These are phyloP conservation scores for Talaromyces atroroseus DNA, from an alignment of 2,329 filamentous ascomycete genomes.

Conservation along the genomic window DNA sequence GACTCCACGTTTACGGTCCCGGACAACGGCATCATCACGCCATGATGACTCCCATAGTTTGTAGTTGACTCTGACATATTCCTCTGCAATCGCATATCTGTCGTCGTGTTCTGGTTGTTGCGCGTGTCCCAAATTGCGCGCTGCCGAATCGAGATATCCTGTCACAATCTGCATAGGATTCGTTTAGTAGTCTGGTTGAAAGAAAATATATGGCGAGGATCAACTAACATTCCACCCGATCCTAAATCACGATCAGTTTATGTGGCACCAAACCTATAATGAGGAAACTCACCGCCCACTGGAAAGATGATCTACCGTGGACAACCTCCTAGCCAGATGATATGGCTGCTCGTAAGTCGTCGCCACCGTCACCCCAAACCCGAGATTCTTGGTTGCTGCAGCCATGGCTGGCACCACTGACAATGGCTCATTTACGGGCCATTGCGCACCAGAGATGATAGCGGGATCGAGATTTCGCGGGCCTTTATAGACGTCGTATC, in stretches of 20 bases:
- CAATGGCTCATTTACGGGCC: conserved; percentile 66
- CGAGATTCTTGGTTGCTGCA: conserved; percentile 60
- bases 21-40: conserved; percentile 60
- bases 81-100: conserved; percentile 59
- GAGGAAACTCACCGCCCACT: conserved; percentile 48
- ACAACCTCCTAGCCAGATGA: conserved; percentile 59
- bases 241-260: conserved; percentile 22
- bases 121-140: conserved; percentile 55
- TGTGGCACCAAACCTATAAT: neutral
- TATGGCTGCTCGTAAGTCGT: conserved; percentile 67
- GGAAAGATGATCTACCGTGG: conserved; percentile 62
- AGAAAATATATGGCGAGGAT: conserved; percentile 7
- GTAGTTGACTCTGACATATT: conserved; percentile 60
- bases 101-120: conserved; percentile 60
- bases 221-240: conserved; percentile 51
- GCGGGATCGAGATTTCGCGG: conserved; percentile 56
- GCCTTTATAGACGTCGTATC: conserved; percentile 65
- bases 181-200: conserved; percentile 8
- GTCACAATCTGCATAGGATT: conserved; percentile 52
- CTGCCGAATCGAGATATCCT: conserved; percentile 62
- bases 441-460: conserved; percentile 59
- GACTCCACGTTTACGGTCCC: conserved; percentile 53
- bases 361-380: conserved; percentile 62
- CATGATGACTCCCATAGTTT: conserved; percentile 65
- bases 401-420: conserved; percentile 62